These are phyloP conservation scores for Selaginella moellendorffii DNA, from an alignment of 75 land plant species.

Conservation along the genomic window DNA sequence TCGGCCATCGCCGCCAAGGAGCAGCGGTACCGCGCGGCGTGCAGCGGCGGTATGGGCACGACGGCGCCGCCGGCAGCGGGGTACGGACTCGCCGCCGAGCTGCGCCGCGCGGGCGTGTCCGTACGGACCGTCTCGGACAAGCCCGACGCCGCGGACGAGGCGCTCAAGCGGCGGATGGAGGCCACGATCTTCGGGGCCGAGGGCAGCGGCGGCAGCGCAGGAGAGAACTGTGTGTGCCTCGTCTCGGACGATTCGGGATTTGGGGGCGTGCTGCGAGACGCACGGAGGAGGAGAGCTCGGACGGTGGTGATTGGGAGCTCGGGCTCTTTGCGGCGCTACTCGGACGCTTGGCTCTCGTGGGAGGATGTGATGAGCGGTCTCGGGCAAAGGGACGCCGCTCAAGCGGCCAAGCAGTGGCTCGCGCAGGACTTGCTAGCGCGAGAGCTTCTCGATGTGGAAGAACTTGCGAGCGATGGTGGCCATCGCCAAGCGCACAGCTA, in stretches of 20 bases:
- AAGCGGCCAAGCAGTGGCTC: conserved; percentile 32
- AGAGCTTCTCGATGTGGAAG: neutral
- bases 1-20: conserved; percentile 43
- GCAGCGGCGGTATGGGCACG: no score
- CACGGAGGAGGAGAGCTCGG: conserved; percentile 34
- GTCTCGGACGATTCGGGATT: conserved; percentile 73
- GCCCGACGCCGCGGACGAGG: conserved; percentile 71
- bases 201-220: conserved; percentile 33
- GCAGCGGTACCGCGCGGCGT: conserved; percentile 48
- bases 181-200: no score
- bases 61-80: conserved; percentile 39
- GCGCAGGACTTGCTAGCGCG: neutral
- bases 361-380: conserved; percentile 46
- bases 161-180: conserved; percentile 53
- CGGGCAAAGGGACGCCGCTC: conserved; percentile 36
- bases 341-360: conserved; percentile 63
- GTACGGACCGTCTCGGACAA: conserved; percentile 43
- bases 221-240: conserved; percentile 41
- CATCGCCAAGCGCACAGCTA: no score
- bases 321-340: conserved; percentile 33
- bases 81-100: conserved; percentile 45
- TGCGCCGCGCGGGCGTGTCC: conserved; percentile 51
- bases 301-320: conserved; percentile 76
- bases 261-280: conserved; percentile 38
- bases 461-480: no score